Percentiles rank a stretch among this genome's conserved stretches.
phyloP scores from a whole-genome alignment of 225 moss, liverwort and hornwort species.

The Anthoceros angustus region DNA sequence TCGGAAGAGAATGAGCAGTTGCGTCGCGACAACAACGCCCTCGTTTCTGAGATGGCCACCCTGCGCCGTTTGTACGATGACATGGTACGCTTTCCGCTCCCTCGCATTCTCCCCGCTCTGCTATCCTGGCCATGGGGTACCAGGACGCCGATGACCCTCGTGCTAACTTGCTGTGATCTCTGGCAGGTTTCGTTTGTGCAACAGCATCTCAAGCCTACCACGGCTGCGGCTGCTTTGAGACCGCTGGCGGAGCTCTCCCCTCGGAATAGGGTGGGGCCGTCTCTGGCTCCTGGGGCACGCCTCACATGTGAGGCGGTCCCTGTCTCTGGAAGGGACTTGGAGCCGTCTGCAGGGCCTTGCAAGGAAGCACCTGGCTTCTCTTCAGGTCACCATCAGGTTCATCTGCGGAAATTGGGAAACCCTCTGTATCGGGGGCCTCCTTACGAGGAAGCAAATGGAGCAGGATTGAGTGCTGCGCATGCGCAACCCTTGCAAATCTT shows the following conservation, averaged over 20 bases:
- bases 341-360: neutral
- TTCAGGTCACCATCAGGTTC: neutral
- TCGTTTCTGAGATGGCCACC: conserved; percentile 47
- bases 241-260: neutral
- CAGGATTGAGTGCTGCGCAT: neutral
- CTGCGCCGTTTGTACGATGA: conserved; percentile 55
- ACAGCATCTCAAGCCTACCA: neutral
- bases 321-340: neutral
- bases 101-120: neutral
- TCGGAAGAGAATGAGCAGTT: conserved; percentile 61
- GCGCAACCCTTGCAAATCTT: neutral
- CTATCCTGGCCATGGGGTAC: neutral
- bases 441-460: neutral
- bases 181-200: neutral
- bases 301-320: neutral
- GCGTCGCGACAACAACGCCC: conserved; percentile 54
- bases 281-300: neutral
- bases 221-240: too few species aligned
- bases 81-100: conserved; percentile 17
- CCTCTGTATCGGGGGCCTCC: neutral
- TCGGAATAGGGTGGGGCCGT: neutral
- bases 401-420: neutral
- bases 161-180: neutral
- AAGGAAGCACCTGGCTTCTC: neutral
- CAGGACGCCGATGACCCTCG: neutral